Conservation (phyloP, 2,329 filamentous ascomycete species). For the Aspergillus tanneri region DNA sequence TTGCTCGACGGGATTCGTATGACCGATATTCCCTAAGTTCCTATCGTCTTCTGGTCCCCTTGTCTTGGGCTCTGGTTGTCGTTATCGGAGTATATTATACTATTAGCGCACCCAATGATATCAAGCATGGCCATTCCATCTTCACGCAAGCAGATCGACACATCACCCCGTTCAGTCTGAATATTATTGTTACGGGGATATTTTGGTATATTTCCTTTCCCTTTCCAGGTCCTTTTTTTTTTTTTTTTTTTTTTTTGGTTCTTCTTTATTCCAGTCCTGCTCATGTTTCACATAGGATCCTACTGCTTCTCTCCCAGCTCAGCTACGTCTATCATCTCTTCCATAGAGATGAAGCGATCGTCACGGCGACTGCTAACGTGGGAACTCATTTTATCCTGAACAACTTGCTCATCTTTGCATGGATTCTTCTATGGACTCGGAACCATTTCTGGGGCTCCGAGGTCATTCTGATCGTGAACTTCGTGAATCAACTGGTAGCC, state of each 20-base stretch:
- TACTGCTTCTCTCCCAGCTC: slow-evolving; percentile 72
- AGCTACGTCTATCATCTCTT: slow-evolving; percentile 77
- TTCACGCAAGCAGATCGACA: slow-evolving; percentile 70
- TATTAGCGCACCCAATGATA: slow-evolving; percentile 63
- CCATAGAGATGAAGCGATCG: slow-evolving; percentile 60
- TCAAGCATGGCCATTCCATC: slow-evolving; percentile 62
- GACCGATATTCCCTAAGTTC: slow-evolving; percentile 60
- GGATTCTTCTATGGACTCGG: slow-evolving; percentile 79
- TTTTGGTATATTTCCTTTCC: no score
- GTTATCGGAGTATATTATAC: slow-evolving; percentile 74
- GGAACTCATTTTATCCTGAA: slow-evolving; percentile 82
- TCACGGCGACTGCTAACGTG: slow-evolving; percentile 71
- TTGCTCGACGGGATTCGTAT: slow-evolving; percentile 68
- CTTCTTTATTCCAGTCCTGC: no score
- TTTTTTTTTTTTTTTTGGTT: no score
- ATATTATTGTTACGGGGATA: slow-evolving; percentile 61
- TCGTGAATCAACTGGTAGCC: slow-evolving; percentile 72
- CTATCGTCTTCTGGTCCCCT: slow-evolving; percentile 72
- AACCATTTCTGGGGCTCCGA: slow-evolving; percentile 73
- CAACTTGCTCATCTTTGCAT: slow-evolving; percentile 79
- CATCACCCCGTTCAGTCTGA: slow-evolving; percentile 73
- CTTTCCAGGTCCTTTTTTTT: no score
- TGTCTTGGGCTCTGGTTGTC: slow-evolving; percentile 74
- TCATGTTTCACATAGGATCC: slow-evolving; percentile 58
- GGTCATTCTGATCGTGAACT: slow-evolving; percentile 74